Percentiles rank a stretch among this genome's conserved stretches.
These are phyloP conservation scores for Ophiostoma sp. DNA, from an alignment of 2,329 filamentous ascomycete species.

Conservation along the genomic window DNA sequence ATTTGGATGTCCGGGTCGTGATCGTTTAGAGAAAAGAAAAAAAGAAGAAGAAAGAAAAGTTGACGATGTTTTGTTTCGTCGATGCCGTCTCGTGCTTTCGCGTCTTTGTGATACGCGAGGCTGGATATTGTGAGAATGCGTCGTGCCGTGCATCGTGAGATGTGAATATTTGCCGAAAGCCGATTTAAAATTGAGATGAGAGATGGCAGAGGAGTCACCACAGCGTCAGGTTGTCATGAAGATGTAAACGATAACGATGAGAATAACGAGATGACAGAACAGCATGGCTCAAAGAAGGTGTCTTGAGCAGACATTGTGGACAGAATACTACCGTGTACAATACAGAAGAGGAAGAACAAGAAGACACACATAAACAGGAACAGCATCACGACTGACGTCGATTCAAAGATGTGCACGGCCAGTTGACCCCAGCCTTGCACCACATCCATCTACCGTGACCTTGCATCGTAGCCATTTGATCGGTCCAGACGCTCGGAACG, in stretches of 20 bases:
- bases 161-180: too few relatives aligned
- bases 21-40: background rate
- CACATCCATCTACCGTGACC: background rate
- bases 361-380: background rate
- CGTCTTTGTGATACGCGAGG: background rate
- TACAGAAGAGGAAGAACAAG: background rate
- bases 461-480: background rate
- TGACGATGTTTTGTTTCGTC: background rate
- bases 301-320: too few relatives aligned
- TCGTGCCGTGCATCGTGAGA: too few relatives aligned
- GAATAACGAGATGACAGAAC: background rate
- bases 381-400: background rate
- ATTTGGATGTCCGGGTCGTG: background rate
- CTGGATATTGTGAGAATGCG: background rate
- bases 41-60: too few relatives aligned
- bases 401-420: background rate
- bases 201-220: background rate
- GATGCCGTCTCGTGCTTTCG: background rate
- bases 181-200: too few relatives aligned
- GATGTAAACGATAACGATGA: background rate
- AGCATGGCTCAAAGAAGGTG: background rate
- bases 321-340: too few relatives aligned
- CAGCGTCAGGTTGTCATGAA: too few relatives aligned
- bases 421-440: background rate
- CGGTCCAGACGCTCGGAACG: background rate